Evolutionary conservation across 257 asterid species (phyloP), one percentile per base, ranked within the genome.

Genomic region (Ajuga chamaepitys): DNA sequence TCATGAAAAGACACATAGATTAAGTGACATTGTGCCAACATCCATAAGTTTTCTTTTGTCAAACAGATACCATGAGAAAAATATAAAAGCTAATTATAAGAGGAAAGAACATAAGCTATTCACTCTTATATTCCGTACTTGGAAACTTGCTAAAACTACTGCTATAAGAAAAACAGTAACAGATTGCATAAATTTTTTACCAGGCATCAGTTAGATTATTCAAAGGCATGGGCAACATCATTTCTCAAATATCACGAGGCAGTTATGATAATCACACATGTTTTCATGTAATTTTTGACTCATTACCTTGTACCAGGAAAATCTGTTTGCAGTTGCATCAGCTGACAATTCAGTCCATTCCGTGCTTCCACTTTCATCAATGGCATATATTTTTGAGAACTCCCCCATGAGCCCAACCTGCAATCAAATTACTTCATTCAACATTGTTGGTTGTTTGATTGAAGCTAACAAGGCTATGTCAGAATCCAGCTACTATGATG

Each of bases 361-460:
- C 35, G 72, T 45, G 48, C 64, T 73, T 72, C 22, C 72, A 26
- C 72, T 68, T 54, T 70, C 78, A 70, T 78, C 79, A 37, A 22
- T 48, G 32, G 77, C 48, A 53, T 82, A 88, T 57, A 84, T 41
- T 65, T 74, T 79, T 59, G 75, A 69, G 75, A 72, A 83, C 80
- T 91, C 98, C 14, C 98, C 95, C 77, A 72, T 75, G 20, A 88
- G 85, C 76, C 98, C 96, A 35, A 84, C 87, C 95, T 87, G 84
- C 65, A 72, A 58, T 47, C 44, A 71, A 20, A 68, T 61, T 28
- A 70, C 30, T 26, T 50, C 44, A 55, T 56, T 63, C 30, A 63
- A 24, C 67, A 62, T 58, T 46, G 51, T 56, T 62, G 67, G 67
- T 42, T 25, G 30, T 54, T 65, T 28, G 58, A 32, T 55, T 74